Conservation (phyloP, 2,329 filamentous ascomycete species). For the Ceratocystis ficicola region DNA sequence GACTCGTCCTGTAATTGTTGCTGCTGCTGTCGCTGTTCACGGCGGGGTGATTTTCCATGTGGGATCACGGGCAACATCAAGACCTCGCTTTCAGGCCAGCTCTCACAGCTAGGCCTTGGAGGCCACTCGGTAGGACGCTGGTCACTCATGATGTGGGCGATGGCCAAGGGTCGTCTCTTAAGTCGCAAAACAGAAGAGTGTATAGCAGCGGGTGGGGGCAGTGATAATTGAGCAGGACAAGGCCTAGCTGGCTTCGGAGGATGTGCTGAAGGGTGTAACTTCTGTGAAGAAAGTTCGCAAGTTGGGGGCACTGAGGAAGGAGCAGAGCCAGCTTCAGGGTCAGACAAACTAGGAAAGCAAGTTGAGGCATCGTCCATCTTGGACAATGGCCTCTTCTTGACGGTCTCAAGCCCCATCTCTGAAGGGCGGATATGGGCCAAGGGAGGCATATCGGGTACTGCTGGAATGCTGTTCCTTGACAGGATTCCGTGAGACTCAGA, state of each 20-base stretch:
- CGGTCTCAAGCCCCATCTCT: background rate
- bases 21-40: slow-evolving; percentile 2
- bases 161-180: background rate
- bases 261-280: background rate
- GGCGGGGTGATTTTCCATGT: slow-evolving; percentile 34
- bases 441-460: background rate
- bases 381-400: slow-evolving; percentile 20
- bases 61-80: slow-evolving; percentile 39
- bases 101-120: slow-evolving; percentile 19
- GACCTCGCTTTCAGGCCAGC: slow-evolving; percentile 9
- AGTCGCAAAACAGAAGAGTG: background rate
- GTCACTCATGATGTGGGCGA: slow-evolving; percentile 6
- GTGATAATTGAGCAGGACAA: background rate
- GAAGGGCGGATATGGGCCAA: background rate
- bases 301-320: background rate
- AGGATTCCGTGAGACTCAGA: background rate
- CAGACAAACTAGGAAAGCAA: background rate
- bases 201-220: background rate
- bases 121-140: slow-evolving; percentile 13
- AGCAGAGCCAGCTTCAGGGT: background rate
- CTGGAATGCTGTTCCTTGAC: slow-evolving; percentile 11
- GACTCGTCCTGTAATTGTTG: slow-evolving; percentile 1
- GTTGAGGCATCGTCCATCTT: slow-evolving; percentile 2
- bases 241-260: background rate
- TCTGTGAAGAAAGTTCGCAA: background rate